These are phyloP conservation scores for Pilatotrama ljubarskyi DNA, from an alignment of 768 basidiomycete species.

Conservation along the genomic window DNA sequence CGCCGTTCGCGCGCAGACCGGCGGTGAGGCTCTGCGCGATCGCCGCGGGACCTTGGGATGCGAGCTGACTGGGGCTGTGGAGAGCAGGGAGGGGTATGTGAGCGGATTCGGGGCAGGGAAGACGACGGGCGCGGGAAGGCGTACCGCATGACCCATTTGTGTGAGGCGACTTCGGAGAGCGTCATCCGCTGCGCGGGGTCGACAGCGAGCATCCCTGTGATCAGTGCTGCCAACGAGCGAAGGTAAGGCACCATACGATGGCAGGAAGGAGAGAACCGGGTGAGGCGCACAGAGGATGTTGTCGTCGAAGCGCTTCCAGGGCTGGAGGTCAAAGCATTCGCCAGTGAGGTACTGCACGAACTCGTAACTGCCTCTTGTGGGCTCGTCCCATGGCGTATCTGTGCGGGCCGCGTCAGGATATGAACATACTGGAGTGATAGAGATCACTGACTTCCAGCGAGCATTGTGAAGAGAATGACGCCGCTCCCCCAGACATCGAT, in stretches of 20 bases:
- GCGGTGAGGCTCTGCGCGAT: conserved; percentile 74
- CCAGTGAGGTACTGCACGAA: conserved; percentile 75
- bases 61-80: conserved; percentile 69
- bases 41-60: conserved; percentile 46
- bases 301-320: conserved; percentile 71
- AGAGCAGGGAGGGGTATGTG: neutral
- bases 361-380: conserved; percentile 77
- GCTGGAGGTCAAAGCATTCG: conserved; percentile 67
- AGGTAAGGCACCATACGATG: neutral
- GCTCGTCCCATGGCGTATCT: conserved; percentile 99
- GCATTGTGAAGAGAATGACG: conserved; percentile 88
- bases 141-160: conserved; percentile 79
- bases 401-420: neutral
- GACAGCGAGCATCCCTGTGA: conserved; percentile 73
- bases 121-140: conserved; percentile 16
- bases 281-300: conserved; percentile 60
- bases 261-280: neutral
- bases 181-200: conserved; percentile 69
- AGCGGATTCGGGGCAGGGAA: neutral
- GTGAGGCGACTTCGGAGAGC: conserved; percentile 52
- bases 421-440: neutral
- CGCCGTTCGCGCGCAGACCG: conserved; percentile 66
- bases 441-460: conserved; percentile 77
- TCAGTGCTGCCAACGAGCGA: conserved; percentile 51
- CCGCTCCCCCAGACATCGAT: conserved; percentile 97